These are phyloP conservation scores for Paramecium pentaurelia DNA, from an alignment of 73 alveolate genomes.

Conservation along the genomic window DNA sequence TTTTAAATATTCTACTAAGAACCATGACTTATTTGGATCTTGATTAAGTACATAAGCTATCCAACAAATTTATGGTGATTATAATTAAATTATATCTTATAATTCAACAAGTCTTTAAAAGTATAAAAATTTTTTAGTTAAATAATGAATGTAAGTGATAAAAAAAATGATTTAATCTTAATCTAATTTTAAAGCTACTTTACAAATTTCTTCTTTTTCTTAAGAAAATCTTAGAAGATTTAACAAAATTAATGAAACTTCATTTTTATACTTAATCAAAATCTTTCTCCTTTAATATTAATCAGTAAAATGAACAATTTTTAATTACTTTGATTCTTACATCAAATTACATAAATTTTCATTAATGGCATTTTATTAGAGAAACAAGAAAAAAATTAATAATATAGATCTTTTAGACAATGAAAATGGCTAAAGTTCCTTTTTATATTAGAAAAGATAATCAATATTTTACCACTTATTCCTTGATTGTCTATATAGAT, in stretches of 20 bases:
- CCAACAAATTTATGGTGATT: background rate
- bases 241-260: background rate
- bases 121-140: background rate
- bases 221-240: background rate
- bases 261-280: background rate
- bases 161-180: background rate
- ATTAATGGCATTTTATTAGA: background rate
- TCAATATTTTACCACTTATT: background rate
- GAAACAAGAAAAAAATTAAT: background rate
- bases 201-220: background rate
- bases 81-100: background rate
- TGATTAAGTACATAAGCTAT: background rate
- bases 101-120: background rate
- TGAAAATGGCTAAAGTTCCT: background rate
- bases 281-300: background rate
- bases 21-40: constrained; percentile 8
- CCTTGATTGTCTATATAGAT: background rate
- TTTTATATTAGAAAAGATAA: background rate
- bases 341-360: background rate
- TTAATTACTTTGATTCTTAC: background rate
- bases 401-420: constrained; percentile 3
- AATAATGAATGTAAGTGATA: background rate
- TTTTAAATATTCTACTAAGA: background rate
- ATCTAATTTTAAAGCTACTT: background rate
- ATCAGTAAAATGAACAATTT: background rate